Conservation (phyloP, 345 rosid genomes). For the Stellera chamaejasme region DNA sequence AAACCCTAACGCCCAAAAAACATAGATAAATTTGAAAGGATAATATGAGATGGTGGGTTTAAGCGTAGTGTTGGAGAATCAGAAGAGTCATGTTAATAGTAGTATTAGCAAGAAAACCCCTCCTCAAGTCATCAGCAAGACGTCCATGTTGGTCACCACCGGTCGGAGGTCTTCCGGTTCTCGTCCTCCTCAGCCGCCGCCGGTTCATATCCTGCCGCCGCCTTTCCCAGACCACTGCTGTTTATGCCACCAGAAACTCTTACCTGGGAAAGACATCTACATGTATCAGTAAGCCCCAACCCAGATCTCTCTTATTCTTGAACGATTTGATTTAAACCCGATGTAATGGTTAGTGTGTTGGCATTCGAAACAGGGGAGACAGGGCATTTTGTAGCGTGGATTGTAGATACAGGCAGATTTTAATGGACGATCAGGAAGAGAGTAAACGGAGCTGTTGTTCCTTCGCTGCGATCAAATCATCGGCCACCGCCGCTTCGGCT, state of each 20-base stretch:
- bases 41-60: conserved; percentile 60
- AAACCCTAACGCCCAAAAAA: no score
- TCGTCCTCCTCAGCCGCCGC: background rate
- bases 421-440: conserved; percentile 69
- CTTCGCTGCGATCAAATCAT: conserved; percentile 27
- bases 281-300: conserved; percentile 70
- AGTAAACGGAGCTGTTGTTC: conserved; percentile 39
- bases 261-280: conserved; percentile 76
- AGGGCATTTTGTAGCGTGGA: conserved; percentile 81
- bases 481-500: conserved; percentile 16
- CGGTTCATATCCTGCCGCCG: conserved; percentile 7
- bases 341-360: background rate
- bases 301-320: background rate
- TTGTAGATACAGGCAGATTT: conserved; percentile 84
- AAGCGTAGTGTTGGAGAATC: conserved; percentile 63
- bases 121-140: conserved; percentile 53
- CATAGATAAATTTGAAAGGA: background rate
- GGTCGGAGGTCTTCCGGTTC: conserved; percentile 8
- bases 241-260: conserved; percentile 62
- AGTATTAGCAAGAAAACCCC: conserved; percentile 25
- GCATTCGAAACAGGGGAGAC: conserved; percentile 46
- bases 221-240: conserved; percentile 60
- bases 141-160: conserved; percentile 25
- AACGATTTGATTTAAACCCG: background rate
- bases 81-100: conserved; percentile 10